Evolutionary conservation across 2,329 filamentous ascomycete species (phyloP), one percentile per base, ranked within the genome.

Genomic region (Dactylellina parvicollis): DNA sequence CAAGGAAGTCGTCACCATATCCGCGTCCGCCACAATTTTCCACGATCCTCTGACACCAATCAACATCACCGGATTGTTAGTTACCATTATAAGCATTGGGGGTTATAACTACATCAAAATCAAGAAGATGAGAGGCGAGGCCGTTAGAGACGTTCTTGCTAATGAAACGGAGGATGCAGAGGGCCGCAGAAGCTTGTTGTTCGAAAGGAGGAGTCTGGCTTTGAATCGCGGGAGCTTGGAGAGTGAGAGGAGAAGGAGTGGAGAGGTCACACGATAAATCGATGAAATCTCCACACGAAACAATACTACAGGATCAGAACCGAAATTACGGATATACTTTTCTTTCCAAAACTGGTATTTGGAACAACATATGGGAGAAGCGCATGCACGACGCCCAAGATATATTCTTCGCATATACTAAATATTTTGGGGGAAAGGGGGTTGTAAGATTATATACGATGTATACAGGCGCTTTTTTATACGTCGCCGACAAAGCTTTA

Each of bases 1-100:
- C 85, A 99, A 99, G 81, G 95, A 99, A 82, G 95, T 98, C 40
- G 89, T 99, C 62, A 99, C 95, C 12, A 98, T 99, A 78, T 89
- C 88, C 40, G 92, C 92, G 0, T 94, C 94, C 0, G 90, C 92
- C 7, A 80, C 96, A 26, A 88, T 96, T 2, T 99, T 97, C 83
- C 87, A 95, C 77, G 95, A 99, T 80, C 87, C 86, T 52, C 86
- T 99, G 47, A 97, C 93, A 0, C 84, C 89, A 0, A 87, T 99
- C 83, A 99, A 99, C 80, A 83, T 97, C 8, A 86, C 90, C 14
- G 95, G 95, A 5, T 84, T 99, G 10, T 79, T 96, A n/a, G 88
- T 96, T 54, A 99, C 95, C 0, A 91, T 98, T 76, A 83, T 85
- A 42, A 93, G 92, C 75, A 99, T 99, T 75, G 88, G 84, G 3